These are phyloP conservation scores for Paramecium bursaria DNA, from an alignment of 73 alveolate species.

Conservation along the genomic window DNA sequence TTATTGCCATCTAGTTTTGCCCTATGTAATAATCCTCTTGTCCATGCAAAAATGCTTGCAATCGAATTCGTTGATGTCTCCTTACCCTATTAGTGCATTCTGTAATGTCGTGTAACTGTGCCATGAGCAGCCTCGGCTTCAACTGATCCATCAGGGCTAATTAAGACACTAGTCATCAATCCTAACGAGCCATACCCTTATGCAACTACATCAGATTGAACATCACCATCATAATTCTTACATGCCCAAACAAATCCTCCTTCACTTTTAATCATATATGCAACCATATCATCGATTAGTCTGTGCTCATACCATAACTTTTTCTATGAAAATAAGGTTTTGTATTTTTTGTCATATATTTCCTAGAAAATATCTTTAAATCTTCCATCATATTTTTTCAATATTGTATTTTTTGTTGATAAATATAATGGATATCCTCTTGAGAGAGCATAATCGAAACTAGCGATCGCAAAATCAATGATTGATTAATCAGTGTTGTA, in stretches of 20 bases:
- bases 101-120: constrained; percentile 90
- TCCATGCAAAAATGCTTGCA: constrained; percentile 93
- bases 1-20: constrained; percentile 87
- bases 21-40: constrained; percentile 86
- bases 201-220: constrained; percentile 87
- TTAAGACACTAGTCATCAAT: constrained; percentile 83
- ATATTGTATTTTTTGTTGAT: constrained; percentile 87
- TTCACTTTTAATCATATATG: constrained; percentile 78
- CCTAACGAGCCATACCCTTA: constrained; percentile 90
- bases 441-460: constrained; percentile 84
- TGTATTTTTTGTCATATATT: constrained; percentile 69
- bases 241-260: constrained; percentile 97
- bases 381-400: constrained; percentile 89
- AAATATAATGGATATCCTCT: constrained; percentile 84
- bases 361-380: constrained; percentile 88
- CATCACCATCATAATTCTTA: constrained; percentile 95
- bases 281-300: constrained; percentile 91
- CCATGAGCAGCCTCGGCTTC: constrained; percentile 97
- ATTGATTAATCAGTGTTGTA: constrained; percentile 90
- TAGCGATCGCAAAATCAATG: constrained; percentile 81
- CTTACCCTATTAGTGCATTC: constrained; percentile 85
- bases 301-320: constrained; percentile 77
- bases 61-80: constrained; percentile 91
- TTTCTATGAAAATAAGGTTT: constrained; percentile 73
- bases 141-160: constrained; percentile 83